Conservation (phyloP, 2,329 filamentous ascomycete species). For the Lachnellula arida region DNA sequence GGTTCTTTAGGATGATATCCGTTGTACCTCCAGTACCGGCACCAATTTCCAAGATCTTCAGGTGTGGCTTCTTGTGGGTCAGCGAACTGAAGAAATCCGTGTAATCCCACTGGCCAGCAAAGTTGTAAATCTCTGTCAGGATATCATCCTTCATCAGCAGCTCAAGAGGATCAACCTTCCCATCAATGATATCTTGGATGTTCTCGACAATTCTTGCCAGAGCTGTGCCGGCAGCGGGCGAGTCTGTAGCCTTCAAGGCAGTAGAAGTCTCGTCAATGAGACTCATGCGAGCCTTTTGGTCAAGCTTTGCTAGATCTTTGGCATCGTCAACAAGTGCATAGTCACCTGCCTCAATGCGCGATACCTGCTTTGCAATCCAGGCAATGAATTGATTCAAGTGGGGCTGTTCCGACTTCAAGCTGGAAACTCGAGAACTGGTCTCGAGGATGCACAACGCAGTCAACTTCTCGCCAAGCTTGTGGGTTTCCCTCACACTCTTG, state of each 20-base stretch:
- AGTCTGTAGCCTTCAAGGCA: conserved; percentile 15
- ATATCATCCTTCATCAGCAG: conserved; percentile 14
- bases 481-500: conserved; percentile 1
- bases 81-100: conserved; percentile 10
- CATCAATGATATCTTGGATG: conserved; percentile 11
- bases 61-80: conserved; percentile 9
- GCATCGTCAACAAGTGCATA: conserved; percentile 4
- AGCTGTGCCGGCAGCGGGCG: conserved; percentile 20
- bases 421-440: not conserved
- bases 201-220: conserved; percentile 22
- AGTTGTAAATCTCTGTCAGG: conserved; percentile 10
- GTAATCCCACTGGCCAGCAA: not conserved
- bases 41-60: conserved; percentile 21
- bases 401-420: not conserved
- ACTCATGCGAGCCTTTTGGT: not conserved
- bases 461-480: conserved; percentile 12
- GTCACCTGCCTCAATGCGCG: not conserved
- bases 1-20: conserved; percentile 8
- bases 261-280: not conserved
- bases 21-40: conserved; percentile 22
- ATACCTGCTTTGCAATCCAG: conserved; percentile 5
- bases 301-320: not conserved
- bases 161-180: conserved; percentile 11
- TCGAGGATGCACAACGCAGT: conserved; percentile 16
- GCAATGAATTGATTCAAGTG: conserved; percentile 1